Evolutionary conservation across 2,329 filamentous ascomycete species (phyloP).

Genomic region (Scolecobasidium constrictum): DNA sequence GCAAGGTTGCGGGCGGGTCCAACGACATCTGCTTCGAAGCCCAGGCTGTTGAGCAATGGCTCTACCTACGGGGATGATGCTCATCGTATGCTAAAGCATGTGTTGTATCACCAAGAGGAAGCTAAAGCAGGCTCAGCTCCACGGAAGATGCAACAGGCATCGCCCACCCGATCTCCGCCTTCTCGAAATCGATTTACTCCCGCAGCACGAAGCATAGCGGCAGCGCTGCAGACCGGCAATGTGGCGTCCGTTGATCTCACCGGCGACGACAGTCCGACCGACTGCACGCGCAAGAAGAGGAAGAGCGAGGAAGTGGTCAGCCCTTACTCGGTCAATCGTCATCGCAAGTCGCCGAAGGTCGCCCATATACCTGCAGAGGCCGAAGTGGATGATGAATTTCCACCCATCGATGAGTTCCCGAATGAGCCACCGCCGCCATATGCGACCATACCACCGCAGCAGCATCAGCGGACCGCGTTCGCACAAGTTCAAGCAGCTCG

Average conservation of each 20-base stretch:
- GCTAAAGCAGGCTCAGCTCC: neutral
- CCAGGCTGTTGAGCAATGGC: constrained; percentile 20
- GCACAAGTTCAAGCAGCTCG: neutral
- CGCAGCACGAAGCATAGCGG: neutral
- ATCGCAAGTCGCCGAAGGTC: constrained; percentile 3
- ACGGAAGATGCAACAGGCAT: neutral
- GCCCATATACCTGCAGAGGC: neutral
- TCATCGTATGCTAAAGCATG: neutral
- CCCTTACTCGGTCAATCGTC: neutral
- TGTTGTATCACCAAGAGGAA: neutral
- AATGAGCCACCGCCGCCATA: constrained; percentile 10
- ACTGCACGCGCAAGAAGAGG: constrained; percentile 3
- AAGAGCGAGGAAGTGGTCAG: constrained; percentile 9
- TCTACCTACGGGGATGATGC: neutral
- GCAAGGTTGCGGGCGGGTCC: constrained; percentile 31
- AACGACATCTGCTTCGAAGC: constrained; percentile 30
- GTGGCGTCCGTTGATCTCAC: constrained; percentile 6
- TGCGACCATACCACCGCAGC: constrained; percentile 1
- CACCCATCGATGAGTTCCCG: constrained; percentile 9
- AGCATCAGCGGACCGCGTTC: neutral
- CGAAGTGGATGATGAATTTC: neutral
- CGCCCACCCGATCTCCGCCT: neutral
- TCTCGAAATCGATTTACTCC: neutral
- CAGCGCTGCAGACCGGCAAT: neutral
- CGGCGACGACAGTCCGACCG: constrained; percentile 3